Percentiles rank a stretch among this genome's conserved stretches.
phyloP scores from a whole-genome alignment of 2,329 filamentous ascomycete genomes.

The Stachybotrys chlorohalonatus region DNA sequence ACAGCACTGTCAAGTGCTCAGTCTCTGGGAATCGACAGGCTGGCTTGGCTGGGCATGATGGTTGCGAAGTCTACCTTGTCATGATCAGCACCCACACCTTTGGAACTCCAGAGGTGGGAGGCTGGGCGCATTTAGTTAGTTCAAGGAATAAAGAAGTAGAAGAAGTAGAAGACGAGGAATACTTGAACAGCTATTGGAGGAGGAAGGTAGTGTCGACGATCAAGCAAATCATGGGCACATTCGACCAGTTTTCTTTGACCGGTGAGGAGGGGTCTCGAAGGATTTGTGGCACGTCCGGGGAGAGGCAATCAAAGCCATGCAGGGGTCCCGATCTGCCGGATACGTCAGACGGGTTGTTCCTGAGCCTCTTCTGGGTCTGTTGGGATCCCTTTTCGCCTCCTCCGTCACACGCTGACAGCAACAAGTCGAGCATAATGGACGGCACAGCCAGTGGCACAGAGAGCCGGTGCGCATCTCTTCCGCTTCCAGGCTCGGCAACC shows the following conservation, averaged over 20 bases:
- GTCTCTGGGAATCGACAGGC: too few relatives aligned
- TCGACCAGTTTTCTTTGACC: not conserved
- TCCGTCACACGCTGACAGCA: not conserved
- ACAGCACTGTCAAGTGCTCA: too few relatives aligned
- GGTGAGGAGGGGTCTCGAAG: not conserved
- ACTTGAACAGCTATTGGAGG: too few relatives aligned
- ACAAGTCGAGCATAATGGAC: not conserved
- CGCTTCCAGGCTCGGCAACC: not conserved
- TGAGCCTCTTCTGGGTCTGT: not conserved
- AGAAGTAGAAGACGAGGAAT: too few relatives aligned
- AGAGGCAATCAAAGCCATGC: not conserved
- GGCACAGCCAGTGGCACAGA: not conserved
- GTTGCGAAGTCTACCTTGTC: not conserved
- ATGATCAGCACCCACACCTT: not conserved
- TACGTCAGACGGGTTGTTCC: not conserved
- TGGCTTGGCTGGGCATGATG: too few relatives aligned
- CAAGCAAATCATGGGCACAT: too few relatives aligned
- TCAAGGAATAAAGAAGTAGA: too few relatives aligned
- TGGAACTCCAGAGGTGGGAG: not conserved
- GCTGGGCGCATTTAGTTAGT: too few relatives aligned
- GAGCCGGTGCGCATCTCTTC: not conserved
- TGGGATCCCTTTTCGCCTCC: not conserved
- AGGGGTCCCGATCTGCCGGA: not conserved
- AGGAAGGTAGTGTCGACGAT: too few relatives aligned
- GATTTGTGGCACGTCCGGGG: not conserved